Percentiles rank a stretch among this genome's conserved stretches.
Evolutionary conservation across 345 rosid genomes (phyloP).

Genomic region (Eutrema heterophyllum): DNA sequence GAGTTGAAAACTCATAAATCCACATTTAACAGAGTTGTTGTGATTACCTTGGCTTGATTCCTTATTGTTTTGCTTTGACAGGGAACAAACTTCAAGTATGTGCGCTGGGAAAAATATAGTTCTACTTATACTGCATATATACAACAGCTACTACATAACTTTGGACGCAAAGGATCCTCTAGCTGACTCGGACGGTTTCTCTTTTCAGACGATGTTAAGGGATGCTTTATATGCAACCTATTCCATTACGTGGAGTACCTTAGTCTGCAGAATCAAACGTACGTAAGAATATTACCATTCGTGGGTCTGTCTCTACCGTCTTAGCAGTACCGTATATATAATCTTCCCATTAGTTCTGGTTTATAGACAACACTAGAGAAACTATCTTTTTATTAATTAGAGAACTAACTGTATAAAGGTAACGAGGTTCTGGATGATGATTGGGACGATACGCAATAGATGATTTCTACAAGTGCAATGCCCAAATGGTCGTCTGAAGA

Average conservation of each 20-base stretch:
- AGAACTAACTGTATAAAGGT: background rate
- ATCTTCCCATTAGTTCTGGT: no score
- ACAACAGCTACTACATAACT: background rate
- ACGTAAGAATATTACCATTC: background rate
- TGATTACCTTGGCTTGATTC: background rate
- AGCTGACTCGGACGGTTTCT: background rate
- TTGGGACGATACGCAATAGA: background rate
- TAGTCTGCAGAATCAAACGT: background rate
- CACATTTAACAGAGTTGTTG: background rate
- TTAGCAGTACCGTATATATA: no score
- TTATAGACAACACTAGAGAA: background rate
- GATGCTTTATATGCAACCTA: background rate
- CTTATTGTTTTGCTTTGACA: background rate
- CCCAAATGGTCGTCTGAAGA: conserved; percentile 12
- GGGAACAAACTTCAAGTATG: conserved; percentile 1
- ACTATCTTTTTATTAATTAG: no score
- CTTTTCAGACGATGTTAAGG: background rate
- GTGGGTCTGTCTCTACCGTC: background rate
- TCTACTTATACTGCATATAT: background rate
- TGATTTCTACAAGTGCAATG: background rate
- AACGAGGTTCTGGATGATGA: background rate
- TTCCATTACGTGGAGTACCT: background rate
- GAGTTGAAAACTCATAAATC: no score
- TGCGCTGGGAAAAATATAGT: background rate
- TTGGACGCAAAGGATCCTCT: background rate